Percentiles rank a stretch among this genome's conserved stretches.
Conservation (phyloP, 805 yeast species). For the Soucietia sequanensis region DNA sequence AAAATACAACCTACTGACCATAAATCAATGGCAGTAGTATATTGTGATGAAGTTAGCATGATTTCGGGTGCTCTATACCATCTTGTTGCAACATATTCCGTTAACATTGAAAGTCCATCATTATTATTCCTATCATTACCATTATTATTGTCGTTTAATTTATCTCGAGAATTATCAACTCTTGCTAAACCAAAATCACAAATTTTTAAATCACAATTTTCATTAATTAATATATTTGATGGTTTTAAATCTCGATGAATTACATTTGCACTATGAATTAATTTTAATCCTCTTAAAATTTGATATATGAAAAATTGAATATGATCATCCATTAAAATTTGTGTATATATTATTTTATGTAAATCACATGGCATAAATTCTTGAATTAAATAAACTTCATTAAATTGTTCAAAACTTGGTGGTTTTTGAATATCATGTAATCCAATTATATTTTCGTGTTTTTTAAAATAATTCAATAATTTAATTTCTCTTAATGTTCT, state of each 20-base stretch:
- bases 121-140: no score
- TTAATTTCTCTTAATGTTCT: conserved; percentile 72
- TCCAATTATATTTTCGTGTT: conserved; percentile 71
- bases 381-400: conserved; percentile 73
- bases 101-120: conserved; percentile 47
- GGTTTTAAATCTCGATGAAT: conserved; percentile 80
- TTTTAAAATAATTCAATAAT: conserved; percentile 55
- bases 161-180: conserved; percentile 25
- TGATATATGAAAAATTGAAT: conserved; percentile 71
- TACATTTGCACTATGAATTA: conserved; percentile 69
- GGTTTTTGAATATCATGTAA: conserved; percentile 70
- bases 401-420: conserved; percentile 51
- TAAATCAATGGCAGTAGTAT: conserved; percentile 72
- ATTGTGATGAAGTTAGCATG: conserved; percentile 70
- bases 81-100: conserved; percentile 81
- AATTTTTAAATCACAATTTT: conserved; percentile 71
- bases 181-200: conserved; percentile 81
- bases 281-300: conserved; percentile 65
- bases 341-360: conserved; percentile 58
- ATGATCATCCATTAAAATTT: conserved; percentile 61
- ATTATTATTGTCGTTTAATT: conserved; percentile 10
- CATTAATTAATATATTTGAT: conserved; percentile 62
- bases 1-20: conserved; percentile 82
- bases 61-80: conserved; percentile 88
- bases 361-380: conserved; percentile 78